Evolutionary conservation across 2,329 filamentous ascomycete genomes (phyloP).

Genomic region (Claviceps sp.): DNA sequence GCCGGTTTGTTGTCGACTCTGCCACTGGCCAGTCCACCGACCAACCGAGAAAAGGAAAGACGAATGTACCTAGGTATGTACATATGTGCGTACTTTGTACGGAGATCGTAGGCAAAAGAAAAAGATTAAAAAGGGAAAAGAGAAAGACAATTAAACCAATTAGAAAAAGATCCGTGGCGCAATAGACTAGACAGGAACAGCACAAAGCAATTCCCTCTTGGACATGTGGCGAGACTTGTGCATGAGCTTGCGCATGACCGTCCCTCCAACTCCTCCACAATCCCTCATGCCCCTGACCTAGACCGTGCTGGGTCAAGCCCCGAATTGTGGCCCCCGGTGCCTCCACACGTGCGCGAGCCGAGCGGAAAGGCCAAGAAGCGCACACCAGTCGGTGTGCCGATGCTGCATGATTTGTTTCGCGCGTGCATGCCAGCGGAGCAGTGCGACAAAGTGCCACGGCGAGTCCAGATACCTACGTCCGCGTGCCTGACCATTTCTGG

Average conservation of each 20-base stretch:
- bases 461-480: not conserved
- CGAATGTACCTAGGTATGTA: too few species aligned
- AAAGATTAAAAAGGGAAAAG: not conserved
- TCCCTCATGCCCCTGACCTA: not conserved
- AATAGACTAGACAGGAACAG: not conserved
- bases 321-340: not conserved
- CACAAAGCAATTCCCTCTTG: not conserved
- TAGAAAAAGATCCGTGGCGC: too few species aligned
- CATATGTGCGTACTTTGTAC: too few species aligned
- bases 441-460: not conserved
- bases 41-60: too few species aligned
- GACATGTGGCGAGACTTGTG: not conserved
- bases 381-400: not conserved
- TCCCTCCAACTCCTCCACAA: not conserved
- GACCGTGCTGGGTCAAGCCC: not conserved
- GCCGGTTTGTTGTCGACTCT: too few species aligned
- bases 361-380: not conserved
- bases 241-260: not conserved
- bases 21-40: too few species aligned
- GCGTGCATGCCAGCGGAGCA: not conserved
- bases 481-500: not conserved
- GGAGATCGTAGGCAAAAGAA: too few species aligned
- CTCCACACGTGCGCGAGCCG: not conserved
- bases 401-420: not conserved
- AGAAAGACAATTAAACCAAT: too few species aligned